phyloP scores from a whole-genome alignment of 164 flowering plant species.

The Chimonanthus salicifolius region DNA sequence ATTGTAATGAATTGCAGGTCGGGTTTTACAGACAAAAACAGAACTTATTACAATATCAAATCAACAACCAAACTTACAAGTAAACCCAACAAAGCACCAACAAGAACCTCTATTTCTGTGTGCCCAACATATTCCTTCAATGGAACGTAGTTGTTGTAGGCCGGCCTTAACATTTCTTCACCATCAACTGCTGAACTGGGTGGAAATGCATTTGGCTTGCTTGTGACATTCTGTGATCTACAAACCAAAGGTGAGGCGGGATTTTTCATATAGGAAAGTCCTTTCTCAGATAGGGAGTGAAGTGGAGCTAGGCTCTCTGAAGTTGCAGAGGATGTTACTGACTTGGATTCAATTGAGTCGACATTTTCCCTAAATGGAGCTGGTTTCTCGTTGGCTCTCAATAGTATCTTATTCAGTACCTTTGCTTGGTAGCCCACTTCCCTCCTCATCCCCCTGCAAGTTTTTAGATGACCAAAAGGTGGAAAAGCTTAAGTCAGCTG shows the following conservation, averaged over 20 bases:
- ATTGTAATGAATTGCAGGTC: too few species aligned
- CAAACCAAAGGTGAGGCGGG: conserved; percentile 11
- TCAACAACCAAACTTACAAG: conserved; percentile 47
- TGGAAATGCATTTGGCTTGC: neutral
- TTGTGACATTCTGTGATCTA: conserved; percentile 6
- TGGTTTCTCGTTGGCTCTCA: conserved; percentile 12
- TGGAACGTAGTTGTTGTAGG: neutral
- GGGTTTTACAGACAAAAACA: neutral
- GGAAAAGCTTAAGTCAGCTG: too few species aligned
- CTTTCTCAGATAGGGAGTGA: conserved; percentile 19
- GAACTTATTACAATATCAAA: conserved; percentile 16
- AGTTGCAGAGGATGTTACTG: conserved; percentile 16
- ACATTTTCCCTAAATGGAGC: conserved; percentile 13
- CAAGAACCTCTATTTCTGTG: conserved; percentile 68
- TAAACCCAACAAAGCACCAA: conserved; percentile 74
- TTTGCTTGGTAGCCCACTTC: conserved; percentile 86
- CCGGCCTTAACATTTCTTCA: conserved; percentile 7
- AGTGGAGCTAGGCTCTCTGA: conserved; percentile 15
- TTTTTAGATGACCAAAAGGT: neutral
- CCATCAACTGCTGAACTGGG: conserved; percentile 4
- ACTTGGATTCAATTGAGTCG: conserved; percentile 16
- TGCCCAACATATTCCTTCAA: conserved; percentile 80
- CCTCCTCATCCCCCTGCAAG: conserved; percentile 79
- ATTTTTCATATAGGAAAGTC: conserved; percentile 11
- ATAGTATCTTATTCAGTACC: conserved; percentile 38